These are phyloP conservation scores for Aspergillus kassunensis DNA, from an alignment of 495 filamentous ascomycete species.

Conservation along the genomic window DNA sequence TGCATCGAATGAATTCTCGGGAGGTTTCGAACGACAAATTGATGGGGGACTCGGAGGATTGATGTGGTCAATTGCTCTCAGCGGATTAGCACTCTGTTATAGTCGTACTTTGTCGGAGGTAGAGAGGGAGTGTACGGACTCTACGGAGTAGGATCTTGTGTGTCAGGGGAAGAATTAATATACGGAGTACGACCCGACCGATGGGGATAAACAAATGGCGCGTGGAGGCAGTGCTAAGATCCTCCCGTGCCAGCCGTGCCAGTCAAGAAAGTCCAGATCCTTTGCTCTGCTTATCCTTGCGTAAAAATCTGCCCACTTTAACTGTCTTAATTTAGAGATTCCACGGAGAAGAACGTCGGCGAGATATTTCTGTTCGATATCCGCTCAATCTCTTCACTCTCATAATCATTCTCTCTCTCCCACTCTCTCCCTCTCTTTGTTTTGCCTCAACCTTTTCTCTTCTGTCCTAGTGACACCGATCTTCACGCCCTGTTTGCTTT, in stretches of 20 bases:
- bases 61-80: too few relatives aligned
- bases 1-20: constrained; percentile 1
- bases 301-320: neutral
- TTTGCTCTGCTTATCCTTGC: constrained; percentile 4
- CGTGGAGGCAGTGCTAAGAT: constrained; percentile 1
- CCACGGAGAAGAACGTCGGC: neutral
- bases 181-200: neutral
- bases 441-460: too few relatives aligned
- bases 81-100: too few relatives aligned
- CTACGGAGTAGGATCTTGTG: too few relatives aligned
- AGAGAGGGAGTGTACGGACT: too few relatives aligned
- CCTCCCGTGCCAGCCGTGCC: constrained; percentile 9
- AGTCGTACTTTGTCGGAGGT: too few relatives aligned
- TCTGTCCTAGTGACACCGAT: constrained; percentile 8
- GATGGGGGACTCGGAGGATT: neutral
- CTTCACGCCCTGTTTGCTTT: constrained; percentile 7
- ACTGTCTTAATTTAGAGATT: neutral
- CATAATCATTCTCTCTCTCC: neutral
- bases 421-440: neutral
- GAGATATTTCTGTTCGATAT: neutral
- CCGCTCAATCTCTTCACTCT: neutral
- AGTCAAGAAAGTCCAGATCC: constrained; percentile 1
- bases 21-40: neutral
- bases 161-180: neutral
- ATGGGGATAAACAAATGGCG: constrained; percentile 1